phyloP scores from a whole-genome alignment of 2,329 filamentous ascomycete species.

The Coniochaeta prunicola region DNA sequence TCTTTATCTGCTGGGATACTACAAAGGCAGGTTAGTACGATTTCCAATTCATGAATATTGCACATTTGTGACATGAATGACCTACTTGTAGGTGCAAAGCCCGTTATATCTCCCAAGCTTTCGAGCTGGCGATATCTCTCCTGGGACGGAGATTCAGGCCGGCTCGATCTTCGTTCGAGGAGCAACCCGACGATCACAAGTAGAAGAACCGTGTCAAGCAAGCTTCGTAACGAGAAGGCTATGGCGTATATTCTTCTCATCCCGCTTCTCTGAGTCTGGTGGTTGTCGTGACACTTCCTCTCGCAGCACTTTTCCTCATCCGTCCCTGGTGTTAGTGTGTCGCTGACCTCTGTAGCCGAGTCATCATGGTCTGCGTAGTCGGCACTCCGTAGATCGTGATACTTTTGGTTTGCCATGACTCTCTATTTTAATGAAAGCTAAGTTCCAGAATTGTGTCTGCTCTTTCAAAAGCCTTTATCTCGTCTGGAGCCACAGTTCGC shows the following conservation, averaged over 20 bases:
- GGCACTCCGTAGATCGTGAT: not conserved
- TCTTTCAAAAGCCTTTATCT: not conserved
- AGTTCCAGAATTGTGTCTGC: not conserved
- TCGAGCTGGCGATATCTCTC: constrained; percentile 18
- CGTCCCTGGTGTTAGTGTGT: not conserved
- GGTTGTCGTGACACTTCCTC: not conserved
- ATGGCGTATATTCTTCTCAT: not conserved
- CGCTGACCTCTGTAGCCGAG: not conserved
- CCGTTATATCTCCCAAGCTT: constrained; percentile 28
- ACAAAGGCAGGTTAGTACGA: not conserved
- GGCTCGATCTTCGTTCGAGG: constrained; percentile 19
- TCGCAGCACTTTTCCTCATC: not conserved
- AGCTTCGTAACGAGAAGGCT: constrained; percentile 11
- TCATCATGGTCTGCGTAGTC: not conserved
- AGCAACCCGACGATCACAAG: constrained; percentile 26
- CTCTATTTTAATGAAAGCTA: not conserved
- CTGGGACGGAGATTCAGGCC: not conserved
- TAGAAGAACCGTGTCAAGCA: constrained; percentile 26
- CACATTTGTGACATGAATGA: not conserved
- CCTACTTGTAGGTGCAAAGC: constrained; percentile 30
- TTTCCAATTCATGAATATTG: not conserved
- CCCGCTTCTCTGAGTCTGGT: not conserved
- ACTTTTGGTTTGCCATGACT: not conserved
- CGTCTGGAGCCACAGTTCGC: not conserved
- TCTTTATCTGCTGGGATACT: constrained; percentile 31